Conservation (phyloP, 2,329 filamentous ascomycete species). For the Cladosporium sp. region DNA sequence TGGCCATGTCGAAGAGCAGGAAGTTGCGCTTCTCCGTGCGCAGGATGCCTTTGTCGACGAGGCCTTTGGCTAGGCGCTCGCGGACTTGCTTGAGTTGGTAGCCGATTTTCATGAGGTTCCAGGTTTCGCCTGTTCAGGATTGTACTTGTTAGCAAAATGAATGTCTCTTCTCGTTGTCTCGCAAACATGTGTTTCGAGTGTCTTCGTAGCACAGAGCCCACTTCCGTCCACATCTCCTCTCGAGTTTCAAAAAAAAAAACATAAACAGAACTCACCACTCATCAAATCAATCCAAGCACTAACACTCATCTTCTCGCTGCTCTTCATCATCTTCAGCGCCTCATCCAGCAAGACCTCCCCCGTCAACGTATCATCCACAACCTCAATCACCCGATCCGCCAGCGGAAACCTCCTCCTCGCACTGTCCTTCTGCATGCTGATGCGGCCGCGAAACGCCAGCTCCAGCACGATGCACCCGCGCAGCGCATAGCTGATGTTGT, state of each 20-base stretch:
- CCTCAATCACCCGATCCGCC: conserved; percentile 91
- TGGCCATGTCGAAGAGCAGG: conserved; percentile 99
- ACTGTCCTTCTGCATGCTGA: conserved; percentile 98
- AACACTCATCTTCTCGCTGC: conserved; percentile 99
- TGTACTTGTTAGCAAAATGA: conserved; percentile 30
- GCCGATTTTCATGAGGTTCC: conserved; percentile 99
- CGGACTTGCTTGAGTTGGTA: conserved; percentile 99
- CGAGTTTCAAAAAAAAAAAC: neutral
- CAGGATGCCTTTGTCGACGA: conserved; percentile 97
- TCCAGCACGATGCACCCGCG: conserved; percentile 98
- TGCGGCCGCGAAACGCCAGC: conserved; percentile 88
- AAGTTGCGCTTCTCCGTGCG: conserved; percentile 99
- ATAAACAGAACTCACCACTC: conserved; percentile 70
- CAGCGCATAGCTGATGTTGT: conserved; percentile 98
- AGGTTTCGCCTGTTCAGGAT: conserved; percentile 76
- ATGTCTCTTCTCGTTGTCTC: too few relatives aligned
- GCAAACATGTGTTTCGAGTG: neutral
- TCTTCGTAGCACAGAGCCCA: too few relatives aligned
- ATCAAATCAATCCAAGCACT: conserved; percentile 98
- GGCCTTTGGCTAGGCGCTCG: conserved; percentile 92
- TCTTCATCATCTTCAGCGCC: conserved; percentile 99
- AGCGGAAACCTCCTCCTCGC: conserved; percentile 88
- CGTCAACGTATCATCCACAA: conserved; percentile 93
- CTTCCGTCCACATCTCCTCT: neutral
- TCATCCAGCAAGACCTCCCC: conserved; percentile 97